phyloP scores from a whole-genome alignment of 805 yeast genomes.

The Wickerhamiella musiphila region DNA sequence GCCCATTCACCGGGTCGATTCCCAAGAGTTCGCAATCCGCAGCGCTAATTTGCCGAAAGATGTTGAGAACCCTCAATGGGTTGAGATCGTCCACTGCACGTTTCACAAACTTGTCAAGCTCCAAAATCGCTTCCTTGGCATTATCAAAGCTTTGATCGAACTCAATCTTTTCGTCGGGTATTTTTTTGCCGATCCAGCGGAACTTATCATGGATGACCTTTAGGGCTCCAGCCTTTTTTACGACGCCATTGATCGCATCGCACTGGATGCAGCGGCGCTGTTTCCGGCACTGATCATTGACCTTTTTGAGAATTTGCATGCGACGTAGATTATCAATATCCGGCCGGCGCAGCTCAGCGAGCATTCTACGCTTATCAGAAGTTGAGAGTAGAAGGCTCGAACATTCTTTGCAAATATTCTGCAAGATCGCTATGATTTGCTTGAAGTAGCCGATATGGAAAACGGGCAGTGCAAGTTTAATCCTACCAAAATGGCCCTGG shows the following conservation, averaged over 20 bases:
- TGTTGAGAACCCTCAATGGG: constrained; percentile 72
- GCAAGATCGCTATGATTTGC: constrained; percentile 71
- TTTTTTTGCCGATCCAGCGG: constrained; percentile 86
- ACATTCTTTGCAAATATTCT: constrained; percentile 81
- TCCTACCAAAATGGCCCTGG: constrained; percentile 97
- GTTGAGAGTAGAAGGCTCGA: constrained; percentile 63
- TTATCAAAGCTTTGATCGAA: constrained; percentile 81
- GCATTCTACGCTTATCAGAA: constrained; percentile 45
- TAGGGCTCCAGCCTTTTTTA: constrained; percentile 90
- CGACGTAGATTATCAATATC: constrained; percentile 79
- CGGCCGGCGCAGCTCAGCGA: constrained; percentile 71
- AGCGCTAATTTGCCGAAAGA: constrained; percentile 74
- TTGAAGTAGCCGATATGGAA: constrained; percentile 97
- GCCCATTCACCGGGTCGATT: constrained; percentile 69
- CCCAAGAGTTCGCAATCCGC: constrained; percentile 87
- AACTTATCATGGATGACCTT: constrained; percentile 92
- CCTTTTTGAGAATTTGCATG: constrained; percentile 70
- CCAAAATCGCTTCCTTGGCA: constrained; percentile 64
- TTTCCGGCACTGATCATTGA: constrained; percentile 85
- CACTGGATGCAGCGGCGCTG: constrained; percentile 83
- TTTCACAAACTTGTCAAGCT: constrained; percentile 69
- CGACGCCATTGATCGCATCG: constrained; percentile 87
- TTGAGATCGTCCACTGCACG: constrained; percentile 86
- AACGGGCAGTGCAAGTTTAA: constrained; percentile 83
- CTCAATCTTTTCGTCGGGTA: constrained; percentile 61